phyloP scores from a whole-genome alignment of 2,329 filamentous ascomycete genomes.

The Phyllosticta paracitricarpa region DNA sequence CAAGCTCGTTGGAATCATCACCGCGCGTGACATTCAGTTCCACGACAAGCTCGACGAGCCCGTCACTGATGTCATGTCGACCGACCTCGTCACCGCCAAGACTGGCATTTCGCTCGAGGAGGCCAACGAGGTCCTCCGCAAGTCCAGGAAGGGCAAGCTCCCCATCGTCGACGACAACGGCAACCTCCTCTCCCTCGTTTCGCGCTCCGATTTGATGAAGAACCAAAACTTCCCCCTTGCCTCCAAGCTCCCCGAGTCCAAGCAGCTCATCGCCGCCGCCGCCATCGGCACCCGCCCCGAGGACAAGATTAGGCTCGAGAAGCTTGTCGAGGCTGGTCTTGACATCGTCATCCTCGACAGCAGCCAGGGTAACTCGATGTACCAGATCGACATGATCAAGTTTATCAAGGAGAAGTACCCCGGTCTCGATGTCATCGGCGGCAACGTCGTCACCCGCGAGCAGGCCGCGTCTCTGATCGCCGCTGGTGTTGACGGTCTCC shows the following conservation, averaged over 20 bases:
- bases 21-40: slow-evolving; percentile 96
- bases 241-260: slow-evolving; percentile 91
- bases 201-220: slow-evolving; percentile 84
- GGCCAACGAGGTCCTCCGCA: slow-evolving; percentile 85
- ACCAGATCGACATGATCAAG: slow-evolving; percentile 97
- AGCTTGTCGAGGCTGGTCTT: slow-evolving; percentile 86
- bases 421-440: slow-evolving; percentile 84
- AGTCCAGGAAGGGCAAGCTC: slow-evolving; percentile 97
- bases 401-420: slow-evolving; percentile 86
- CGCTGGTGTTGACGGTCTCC: slow-evolving; percentile 88
- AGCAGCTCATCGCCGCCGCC: slow-evolving; percentile 92
- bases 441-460: slow-evolving; percentile 96
- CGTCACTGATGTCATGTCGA: slow-evolving; percentile 90
- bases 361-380: slow-evolving; percentile 97
- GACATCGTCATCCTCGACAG: slow-evolving; percentile 94
- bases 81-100: slow-evolving; percentile 78
- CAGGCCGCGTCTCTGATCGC: slow-evolving; percentile 88
- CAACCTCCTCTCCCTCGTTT: slow-evolving; percentile 52
- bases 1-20: slow-evolving; percentile 94
- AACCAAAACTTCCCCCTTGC: slow-evolving; percentile 95
- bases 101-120: slow-evolving; percentile 74
- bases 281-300: slow-evolving; percentile 91
- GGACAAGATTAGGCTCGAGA: slow-evolving; percentile 76
- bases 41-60: slow-evolving; percentile 63
- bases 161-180: slow-evolving; percentile 77